Conservation (phyloP, 192 early-diverging fungal genomes). For the Gonapodya prolifera region DNA sequence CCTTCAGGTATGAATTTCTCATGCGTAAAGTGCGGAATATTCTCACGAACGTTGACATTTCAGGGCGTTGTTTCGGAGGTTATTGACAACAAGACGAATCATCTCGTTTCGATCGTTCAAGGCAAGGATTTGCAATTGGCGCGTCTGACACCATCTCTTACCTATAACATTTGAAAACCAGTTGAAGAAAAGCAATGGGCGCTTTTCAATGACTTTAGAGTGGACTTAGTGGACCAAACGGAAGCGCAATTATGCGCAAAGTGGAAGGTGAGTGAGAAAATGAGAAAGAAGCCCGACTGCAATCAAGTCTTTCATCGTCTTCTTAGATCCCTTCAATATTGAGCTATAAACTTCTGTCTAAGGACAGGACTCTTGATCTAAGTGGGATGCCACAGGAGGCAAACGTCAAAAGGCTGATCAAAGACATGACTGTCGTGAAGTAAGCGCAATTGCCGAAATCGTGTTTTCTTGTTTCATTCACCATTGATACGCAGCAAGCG, state of each 20-base stretch:
- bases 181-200: slow-evolving; percentile 53
- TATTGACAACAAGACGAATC: slow-evolving; percentile 37
- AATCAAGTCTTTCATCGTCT: slow-evolving; percentile 11
- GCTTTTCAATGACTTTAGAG: slow-evolving; percentile 93
- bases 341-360: slow-evolving; percentile 49
- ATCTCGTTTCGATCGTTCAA: slow-evolving; percentile 57
- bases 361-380: slow-evolving; percentile 33
- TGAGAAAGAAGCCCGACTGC: slow-evolving; percentile 18
- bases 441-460: background rate
- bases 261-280: slow-evolving; percentile 32
- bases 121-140: slow-evolving; percentile 23
- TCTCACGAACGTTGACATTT: no score
- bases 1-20: no score
- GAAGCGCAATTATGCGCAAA: slow-evolving; percentile 50
- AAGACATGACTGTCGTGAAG: background rate
- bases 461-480: background rate
- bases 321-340: slow-evolving; percentile 51
- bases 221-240: slow-evolving; percentile 52
- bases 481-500: background rate
- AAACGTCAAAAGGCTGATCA: background rate
- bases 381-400: slow-evolving; percentile 14
- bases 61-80: slow-evolving; percentile 41
- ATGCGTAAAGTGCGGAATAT: no score
- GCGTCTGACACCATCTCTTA: background rate
- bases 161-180: slow-evolving; percentile 21